Evolutionary conservation across 73 alveolate genomes (phyloP), one percentile per base, ranked within the genome.

Genomic region (Effrenium voratum): DNA sequence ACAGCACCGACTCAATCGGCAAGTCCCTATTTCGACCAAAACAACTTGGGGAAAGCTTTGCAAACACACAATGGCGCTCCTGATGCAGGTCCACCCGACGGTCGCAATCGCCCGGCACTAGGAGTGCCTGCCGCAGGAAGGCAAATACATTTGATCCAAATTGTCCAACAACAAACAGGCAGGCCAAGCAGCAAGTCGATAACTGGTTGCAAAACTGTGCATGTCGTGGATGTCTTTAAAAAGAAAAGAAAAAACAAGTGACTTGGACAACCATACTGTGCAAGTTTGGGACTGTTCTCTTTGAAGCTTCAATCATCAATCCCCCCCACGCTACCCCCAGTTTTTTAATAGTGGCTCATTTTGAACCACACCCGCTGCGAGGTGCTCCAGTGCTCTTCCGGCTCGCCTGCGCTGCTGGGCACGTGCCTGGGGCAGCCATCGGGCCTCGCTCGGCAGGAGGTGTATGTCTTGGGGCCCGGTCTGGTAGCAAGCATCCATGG

Each of bases 371-470:
- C n/a, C n/a, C n/a, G n/a, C n/a, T n/a, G n/a, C n/a, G n/a, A n/a
- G n/a, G n/a, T n/a, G n/a, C n/a, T n/a, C n/a, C n/a, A n/a, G n/a
- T n/a, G n/a, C n/a, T n/a, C n/a, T n/a, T n/a, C n/a, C n/a, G n/a
- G 30, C 45, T 1, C 49, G 26, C 82, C 43, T 5, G 95, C 55
- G n/a, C 85, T 60, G 76, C 95, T 87, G 45, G 95, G 95, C 44
- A 87, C 50, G 28, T 87, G 95, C 50, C 76, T 60, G 24, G 95
- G 95, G 34, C 95, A 87, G 75, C 95, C 95, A 87, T 87, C 95
- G 3, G 95, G 95, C 95, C 95, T 87, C 68, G 6, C 52, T 22
- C 8, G n/a, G n/a, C n/a, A n/a, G n/a, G n/a, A n/a, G n/a, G n/a
- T n/a, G n/a, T n/a, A n/a, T n/a, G n/a, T n/a, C n/a, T n/a, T n/a